Evolutionary conservation across 2,329 filamentous ascomycete species (phyloP).

Genomic region (Lachnellula occidentalis): DNA sequence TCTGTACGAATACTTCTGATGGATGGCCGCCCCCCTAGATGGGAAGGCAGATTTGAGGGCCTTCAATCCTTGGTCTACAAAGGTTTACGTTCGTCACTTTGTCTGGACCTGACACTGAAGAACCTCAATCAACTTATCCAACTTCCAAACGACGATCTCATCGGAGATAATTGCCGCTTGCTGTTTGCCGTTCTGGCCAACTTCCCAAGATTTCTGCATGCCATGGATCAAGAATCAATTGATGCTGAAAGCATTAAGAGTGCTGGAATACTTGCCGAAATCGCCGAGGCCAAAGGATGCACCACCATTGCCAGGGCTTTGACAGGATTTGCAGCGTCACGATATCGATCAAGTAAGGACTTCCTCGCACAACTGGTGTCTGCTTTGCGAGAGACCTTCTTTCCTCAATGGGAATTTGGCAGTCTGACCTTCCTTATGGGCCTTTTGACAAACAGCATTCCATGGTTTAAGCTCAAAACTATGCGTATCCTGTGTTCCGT

Average conservation of each 20-base stretch:
- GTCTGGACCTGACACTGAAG: constrained; percentile 70
- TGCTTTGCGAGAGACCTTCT: constrained; percentile 71
- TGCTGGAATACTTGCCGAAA: constrained; percentile 63
- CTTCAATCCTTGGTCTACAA: constrained; percentile 85
- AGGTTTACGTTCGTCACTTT: constrained; percentile 79
- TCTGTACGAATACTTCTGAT: constrained; percentile 64
- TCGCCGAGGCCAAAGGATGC: constrained; percentile 68
- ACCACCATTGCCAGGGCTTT: constrained; percentile 63
- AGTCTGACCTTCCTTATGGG: constrained; percentile 88
- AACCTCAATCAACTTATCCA: constrained; percentile 74
- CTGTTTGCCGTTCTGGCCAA: constrained; percentile 90
- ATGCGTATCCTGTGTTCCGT: constrained; percentile 84
- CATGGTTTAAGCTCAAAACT: constrained; percentile 88
- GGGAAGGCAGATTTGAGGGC: constrained; percentile 86
- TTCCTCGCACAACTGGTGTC: constrained; percentile 70
- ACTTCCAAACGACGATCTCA: constrained; percentile 71
- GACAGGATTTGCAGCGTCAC: constrained; percentile 61
- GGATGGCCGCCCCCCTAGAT: constrained; percentile 75
- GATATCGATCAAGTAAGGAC: constrained; percentile 64
- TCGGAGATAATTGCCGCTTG: constrained; percentile 76
- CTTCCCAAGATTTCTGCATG: constrained; percentile 75
- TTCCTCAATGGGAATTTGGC: constrained; percentile 76
- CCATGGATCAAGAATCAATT: constrained; percentile 61
- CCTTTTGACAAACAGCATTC: constrained; percentile 77
- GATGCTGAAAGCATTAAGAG: constrained; percentile 53